Evolutionary conservation across 192 early-diverging fungal genomes (phyloP).

Genomic region (Chytriomyces confervae): DNA sequence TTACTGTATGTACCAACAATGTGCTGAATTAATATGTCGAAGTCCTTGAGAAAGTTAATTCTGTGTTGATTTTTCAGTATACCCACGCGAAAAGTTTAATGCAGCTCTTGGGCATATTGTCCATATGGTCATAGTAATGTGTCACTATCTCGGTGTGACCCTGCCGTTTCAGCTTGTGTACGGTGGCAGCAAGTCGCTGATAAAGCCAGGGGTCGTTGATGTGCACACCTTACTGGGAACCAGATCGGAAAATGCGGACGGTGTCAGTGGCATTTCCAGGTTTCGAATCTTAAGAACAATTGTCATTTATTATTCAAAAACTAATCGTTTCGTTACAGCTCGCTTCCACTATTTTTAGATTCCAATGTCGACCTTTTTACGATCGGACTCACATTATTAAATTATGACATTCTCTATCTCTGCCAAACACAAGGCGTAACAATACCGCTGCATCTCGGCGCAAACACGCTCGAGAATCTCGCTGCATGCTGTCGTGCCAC

Average conservation of each 20-base stretch:
- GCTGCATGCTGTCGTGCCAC: conserved; percentile 52
- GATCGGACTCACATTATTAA: conserved; percentile 49
- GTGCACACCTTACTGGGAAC: conserved; percentile 14
- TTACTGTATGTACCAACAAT: conserved; percentile 39
- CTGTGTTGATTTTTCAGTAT: conserved; percentile 33
- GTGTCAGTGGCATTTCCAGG: background rate
- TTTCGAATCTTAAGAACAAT: background rate
- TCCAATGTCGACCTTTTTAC: conserved; percentile 48
- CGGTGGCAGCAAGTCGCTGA: conserved; percentile 33
- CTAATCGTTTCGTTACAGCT: background rate
- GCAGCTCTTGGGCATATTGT: conserved; percentile 47
- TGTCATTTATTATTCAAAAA: background rate
- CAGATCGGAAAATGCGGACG: background rate
- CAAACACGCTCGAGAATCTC: conserved; percentile 54
- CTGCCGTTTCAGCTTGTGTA: conserved; percentile 47
- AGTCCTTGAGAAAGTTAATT: background rate
- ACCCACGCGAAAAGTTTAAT: conserved; percentile 54
- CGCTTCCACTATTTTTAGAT: conserved; percentile 48
- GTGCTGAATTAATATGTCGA: too few species aligned
- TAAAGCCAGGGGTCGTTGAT: background rate
- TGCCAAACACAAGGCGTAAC: conserved; percentile 52
- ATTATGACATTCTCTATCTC: conserved; percentile 55
- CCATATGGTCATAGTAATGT: conserved; percentile 52
- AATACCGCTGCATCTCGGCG: conserved; percentile 38
- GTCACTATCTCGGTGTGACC: conserved; percentile 51